Evolutionary conservation across 2,329 filamentous ascomycete species (phyloP), one percentile per base, ranked within the genome.

Genomic region (Aotearoamyces nothofagi): DNA sequence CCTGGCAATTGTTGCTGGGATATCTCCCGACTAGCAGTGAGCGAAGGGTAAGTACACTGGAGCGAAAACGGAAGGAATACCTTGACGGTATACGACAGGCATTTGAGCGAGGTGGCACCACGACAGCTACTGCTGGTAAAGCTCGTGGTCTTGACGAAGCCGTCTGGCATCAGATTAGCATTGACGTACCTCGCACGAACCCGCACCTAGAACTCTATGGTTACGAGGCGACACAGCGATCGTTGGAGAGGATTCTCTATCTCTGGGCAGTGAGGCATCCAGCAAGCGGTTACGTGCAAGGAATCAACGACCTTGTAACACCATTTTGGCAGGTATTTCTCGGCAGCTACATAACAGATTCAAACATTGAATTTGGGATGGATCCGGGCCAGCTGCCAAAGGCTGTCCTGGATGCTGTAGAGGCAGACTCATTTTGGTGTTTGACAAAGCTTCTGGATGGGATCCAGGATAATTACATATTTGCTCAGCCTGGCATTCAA

Each of bases 151-250:
- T 98, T 11, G 92, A 98, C 43, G 90, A 98, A 58, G 79, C 83
- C n/a, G 75, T 98, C 34, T 98, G 90, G 90, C 90, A 98, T 57
- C 90, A 98, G 50, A 96, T 98, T 55, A 94, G 84, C 54, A 98
- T 98, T 46, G 90, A 98, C 49, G 82, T 96, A 13, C 90, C 90
- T 3, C 73, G 90, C 28, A 98, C 90, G 4, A 96, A 93, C 49
- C 90, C 90, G 8, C 90, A 96, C 53, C 77, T 98, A 30, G 81
- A 92, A 42, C 65, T 98, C 1, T 98, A 98, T 55, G 71, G 82
- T 40, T 96, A 93, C 49, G 87, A 96, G 54, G 87, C 87, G 4
- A 98, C 92, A 1, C 90, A 98, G 51, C 66, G 86, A 31, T 94
- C 84, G 1, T 59, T 98, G 9, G 92, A 98, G 54, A 74, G 87